Conservation (phyloP, 2,329 filamentous ascomycete genomes). For the Grosmannia serpens region DNA sequence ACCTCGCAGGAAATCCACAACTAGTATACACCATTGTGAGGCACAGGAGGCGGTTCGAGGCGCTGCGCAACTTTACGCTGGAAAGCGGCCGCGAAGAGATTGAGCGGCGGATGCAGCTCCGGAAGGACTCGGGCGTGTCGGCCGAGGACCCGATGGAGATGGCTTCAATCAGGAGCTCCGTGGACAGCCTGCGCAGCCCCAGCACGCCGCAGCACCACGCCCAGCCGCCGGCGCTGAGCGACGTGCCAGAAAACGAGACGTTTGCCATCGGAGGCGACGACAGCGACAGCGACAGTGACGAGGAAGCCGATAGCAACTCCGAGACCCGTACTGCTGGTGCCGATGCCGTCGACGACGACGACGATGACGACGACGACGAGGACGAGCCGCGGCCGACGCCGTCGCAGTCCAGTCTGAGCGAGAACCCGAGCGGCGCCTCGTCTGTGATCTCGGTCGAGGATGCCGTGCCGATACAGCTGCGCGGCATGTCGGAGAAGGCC, state of each 20-base stretch:
- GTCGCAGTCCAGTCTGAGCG: conserved; percentile 47
- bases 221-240: conserved; percentile 49
- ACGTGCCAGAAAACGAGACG: conserved; percentile 65
- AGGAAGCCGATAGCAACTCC: not conserved
- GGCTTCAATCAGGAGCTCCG: conserved; percentile 46
- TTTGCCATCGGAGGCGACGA: conserved; percentile 89
- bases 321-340: conserved; percentile 26
- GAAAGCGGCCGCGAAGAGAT: conserved; percentile 90
- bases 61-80: conserved; percentile 74
- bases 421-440: conserved; percentile 52
- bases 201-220: not conserved
- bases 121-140: conserved; percentile 48
- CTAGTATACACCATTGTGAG: conserved; percentile 70
- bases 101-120: conserved; percentile 61
- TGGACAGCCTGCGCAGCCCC: conserved; percentile 57
- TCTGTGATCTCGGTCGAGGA: conserved; percentile 64
- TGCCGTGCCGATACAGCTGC: conserved; percentile 67
- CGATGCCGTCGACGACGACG: conserved; percentile 80
- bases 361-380: conserved; percentile 49
- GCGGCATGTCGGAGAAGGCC: conserved; percentile 95
- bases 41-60: conserved; percentile 74
- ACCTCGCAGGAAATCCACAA: conserved; percentile 57
- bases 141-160: conserved; percentile 35
- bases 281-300: conserved; percentile 23
- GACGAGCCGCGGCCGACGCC: conserved; percentile 42